phyloP scores from a whole-genome alignment of 2,329 filamentous ascomycete species.

The Exserohilum rostratum region DNA sequence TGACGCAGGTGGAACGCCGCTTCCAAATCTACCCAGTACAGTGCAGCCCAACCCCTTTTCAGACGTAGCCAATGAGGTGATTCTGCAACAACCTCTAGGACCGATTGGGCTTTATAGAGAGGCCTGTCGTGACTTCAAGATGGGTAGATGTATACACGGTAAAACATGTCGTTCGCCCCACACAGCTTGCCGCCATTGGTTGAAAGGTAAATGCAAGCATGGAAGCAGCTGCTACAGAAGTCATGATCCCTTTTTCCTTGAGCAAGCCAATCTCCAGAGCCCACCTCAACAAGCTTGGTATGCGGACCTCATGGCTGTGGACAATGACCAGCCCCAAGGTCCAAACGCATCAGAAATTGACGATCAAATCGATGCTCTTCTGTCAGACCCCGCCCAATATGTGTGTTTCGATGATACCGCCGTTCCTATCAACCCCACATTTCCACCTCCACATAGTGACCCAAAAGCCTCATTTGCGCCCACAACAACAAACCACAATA shows the following conservation, averaged over 20 bases:
- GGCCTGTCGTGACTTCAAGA: slow-evolving; percentile 3
- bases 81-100: not conserved
- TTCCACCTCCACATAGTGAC: too few relatives aligned
- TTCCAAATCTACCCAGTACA: not conserved
- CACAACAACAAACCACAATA: too few relatives aligned
- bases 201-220: not conserved
- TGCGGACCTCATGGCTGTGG: not conserved
- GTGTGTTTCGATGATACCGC: too few relatives aligned
- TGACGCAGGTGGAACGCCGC: not conserved
- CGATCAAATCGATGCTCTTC: too few relatives aligned
- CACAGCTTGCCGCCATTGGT: not conserved
- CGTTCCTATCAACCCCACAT: too few relatives aligned
- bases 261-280: not conserved
- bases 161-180: slow-evolving; percentile 2
- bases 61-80: not conserved
- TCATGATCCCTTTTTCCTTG: slow-evolving; percentile 11
- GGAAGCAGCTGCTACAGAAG: not conserved
- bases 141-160: not conserved
- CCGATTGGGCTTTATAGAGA: not conserved
- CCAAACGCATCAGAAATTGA: too few relatives aligned
- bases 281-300: not conserved
- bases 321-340: not conserved
- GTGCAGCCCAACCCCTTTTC: not conserved
- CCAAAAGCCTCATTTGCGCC: too few relatives aligned
- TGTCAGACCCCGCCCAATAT: too few relatives aligned